phyloP scores from a whole-genome alignment of 345 rosid species.

The Leavenworthia alabamica region DNA sequence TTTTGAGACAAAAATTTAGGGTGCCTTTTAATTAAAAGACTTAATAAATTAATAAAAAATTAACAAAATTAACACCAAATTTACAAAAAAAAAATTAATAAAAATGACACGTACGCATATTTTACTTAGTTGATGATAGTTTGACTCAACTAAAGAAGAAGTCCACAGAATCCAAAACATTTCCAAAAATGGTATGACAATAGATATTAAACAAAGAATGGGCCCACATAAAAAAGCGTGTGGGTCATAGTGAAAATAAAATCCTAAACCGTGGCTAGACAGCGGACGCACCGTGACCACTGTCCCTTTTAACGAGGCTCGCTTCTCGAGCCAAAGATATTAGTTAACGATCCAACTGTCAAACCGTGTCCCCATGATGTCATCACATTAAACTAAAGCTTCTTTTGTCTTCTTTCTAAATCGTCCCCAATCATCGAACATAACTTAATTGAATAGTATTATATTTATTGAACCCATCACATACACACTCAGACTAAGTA shows the following conservation, averaged over 20 bases:
- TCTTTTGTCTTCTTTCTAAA: constrained; percentile 13
- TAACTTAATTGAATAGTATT: not conserved
- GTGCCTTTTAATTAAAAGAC: no score
- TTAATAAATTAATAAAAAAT: no score
- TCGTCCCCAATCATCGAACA: constrained; percentile 20
- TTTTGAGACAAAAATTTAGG: no score
- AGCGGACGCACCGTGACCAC: constrained; percentile 22
- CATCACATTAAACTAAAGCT: not conserved
- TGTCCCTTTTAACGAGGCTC: constrained; percentile 24
- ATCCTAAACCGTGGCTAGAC: constrained; percentile 20
- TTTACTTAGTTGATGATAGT: not conserved
- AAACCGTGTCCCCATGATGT: constrained; percentile 17
- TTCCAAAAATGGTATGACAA: not conserved
- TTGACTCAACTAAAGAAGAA: not conserved
- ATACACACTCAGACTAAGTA: constrained; percentile 8
- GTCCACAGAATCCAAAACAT: not conserved
- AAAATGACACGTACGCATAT: not conserved
- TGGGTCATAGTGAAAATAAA: not conserved
- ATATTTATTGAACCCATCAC: not conserved
- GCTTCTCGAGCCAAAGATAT: constrained; percentile 10
- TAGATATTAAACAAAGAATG: not conserved
- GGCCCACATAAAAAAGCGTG: constrained; percentile 12
- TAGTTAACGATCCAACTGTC: constrained; percentile 10
- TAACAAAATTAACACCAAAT: no score
- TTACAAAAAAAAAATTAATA: no score